phyloP scores from a whole-genome alignment of 805 yeast species.

The Clavispora carvajalis region DNA sequence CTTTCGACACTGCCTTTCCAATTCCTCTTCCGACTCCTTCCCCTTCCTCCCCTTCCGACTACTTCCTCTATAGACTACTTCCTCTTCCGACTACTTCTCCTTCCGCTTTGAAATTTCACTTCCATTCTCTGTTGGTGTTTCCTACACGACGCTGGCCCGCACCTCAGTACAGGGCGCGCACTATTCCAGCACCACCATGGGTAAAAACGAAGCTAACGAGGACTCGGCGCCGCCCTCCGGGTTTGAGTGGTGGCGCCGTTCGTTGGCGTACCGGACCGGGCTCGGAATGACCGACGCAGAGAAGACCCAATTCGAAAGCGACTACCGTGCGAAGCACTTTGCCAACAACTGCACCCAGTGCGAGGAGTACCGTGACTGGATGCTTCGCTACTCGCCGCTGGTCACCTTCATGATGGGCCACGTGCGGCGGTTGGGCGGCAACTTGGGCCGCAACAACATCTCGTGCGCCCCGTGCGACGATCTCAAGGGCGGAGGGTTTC shows the following conservation, averaged over 20 bases:
- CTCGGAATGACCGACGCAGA: conserved; percentile 55
- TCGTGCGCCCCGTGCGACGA: conserved; percentile 83
- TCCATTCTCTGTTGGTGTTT: too few relatives aligned
- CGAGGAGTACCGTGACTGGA: conserved; percentile 74
- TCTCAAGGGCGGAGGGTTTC: conserved; percentile 82
- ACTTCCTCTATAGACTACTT: too few relatives aligned
- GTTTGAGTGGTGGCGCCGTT: conserved; percentile 79
- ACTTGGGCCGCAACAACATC: conserved; percentile 48
- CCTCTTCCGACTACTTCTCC: too few relatives aligned
- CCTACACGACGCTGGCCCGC: too few relatives aligned
- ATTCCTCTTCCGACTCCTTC: too few relatives aligned
- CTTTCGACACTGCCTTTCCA: too few relatives aligned
- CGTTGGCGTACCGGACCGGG: conserved; percentile 67
- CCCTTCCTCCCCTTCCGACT: too few relatives aligned
- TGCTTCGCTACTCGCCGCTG: conserved; percentile 73
- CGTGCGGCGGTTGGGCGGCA: conserved; percentile 56
- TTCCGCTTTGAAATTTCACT: too few relatives aligned
- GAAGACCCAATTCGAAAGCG: conserved; percentile 52
- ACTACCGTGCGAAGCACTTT: conserved; percentile 38
- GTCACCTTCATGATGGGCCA: conserved; percentile 85
- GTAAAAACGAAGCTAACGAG: not conserved
- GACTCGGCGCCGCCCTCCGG: conserved; percentile 30
- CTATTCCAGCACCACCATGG: not conserved
- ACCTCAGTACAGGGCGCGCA: too few relatives aligned
- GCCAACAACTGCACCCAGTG: conserved; percentile 62